Evolutionary conservation across 805 yeast species (phyloP).

Genomic region (Candida qinlingensis): DNA sequence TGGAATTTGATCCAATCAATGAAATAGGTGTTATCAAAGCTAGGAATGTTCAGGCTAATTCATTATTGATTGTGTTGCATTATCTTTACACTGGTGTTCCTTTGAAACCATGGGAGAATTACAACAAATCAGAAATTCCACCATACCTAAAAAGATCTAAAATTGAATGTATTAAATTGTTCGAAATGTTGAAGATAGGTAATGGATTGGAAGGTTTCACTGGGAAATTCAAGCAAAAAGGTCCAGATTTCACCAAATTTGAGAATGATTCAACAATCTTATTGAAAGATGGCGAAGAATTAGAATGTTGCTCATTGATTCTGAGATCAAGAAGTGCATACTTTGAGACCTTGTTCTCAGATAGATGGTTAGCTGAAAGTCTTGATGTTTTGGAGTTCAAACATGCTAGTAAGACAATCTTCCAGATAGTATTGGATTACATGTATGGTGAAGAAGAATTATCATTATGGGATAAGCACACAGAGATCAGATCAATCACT

Average conservation of each 20-base stretch:
- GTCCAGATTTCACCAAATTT: slow-evolving; percentile 8
- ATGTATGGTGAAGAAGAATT: slow-evolving; percentile 50
- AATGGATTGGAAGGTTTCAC: slow-evolving; percentile 12
- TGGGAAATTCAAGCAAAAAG: neutral
- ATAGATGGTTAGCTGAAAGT: slow-evolving; percentile 40
- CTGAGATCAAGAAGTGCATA: slow-evolving; percentile 54
- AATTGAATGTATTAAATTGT: slow-evolving; percentile 6
- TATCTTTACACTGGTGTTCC: slow-evolving; percentile 44
- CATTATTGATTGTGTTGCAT: slow-evolving; percentile 39
- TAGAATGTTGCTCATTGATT: slow-evolving; percentile 44
- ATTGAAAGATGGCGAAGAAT: slow-evolving; percentile 40
- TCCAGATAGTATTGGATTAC: slow-evolving; percentile 46
- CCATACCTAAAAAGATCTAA: slow-evolving; percentile 3
- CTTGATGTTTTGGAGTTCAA: slow-evolving; percentile 34
- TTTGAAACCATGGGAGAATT: slow-evolving; percentile 42
- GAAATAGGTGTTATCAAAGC: slow-evolving; percentile 18
- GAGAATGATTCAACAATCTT: slow-evolving; percentile 38
- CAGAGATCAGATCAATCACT: slow-evolving; percentile 24
- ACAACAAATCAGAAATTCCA: slow-evolving; percentile 15
- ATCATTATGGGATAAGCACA: slow-evolving; percentile 29
- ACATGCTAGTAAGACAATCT: slow-evolving; percentile 36
- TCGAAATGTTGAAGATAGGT: slow-evolving; percentile 10
- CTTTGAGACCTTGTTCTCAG: slow-evolving; percentile 54
- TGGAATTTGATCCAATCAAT: slow-evolving; percentile 8
- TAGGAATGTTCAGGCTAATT: slow-evolving; percentile 15